phyloP scores from a whole-genome alignment of 805 yeast species.

The Candida koratica region DNA sequence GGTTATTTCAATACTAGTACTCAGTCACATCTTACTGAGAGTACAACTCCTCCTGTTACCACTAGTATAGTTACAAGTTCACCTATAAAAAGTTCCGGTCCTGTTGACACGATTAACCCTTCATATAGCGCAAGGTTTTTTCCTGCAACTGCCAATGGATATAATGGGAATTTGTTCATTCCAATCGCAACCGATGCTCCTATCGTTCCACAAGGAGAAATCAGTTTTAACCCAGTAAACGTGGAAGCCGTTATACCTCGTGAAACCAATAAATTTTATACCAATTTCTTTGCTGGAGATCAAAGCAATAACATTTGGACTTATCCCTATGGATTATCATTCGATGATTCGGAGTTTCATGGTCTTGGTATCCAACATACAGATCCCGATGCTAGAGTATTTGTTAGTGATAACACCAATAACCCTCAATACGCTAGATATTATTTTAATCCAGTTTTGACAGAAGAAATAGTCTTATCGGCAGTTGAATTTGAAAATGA shows the following conservation, averaged over 20 bases:
- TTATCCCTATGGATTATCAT: constrained; percentile 63
- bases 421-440: constrained; percentile 36
- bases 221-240: constrained; percentile 46
- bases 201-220: constrained; percentile 40
- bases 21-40: neutral
- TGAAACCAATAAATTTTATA: constrained; percentile 74
- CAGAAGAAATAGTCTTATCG: constrained; percentile 52
- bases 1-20: constrained; percentile 5
- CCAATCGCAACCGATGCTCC: constrained; percentile 35
- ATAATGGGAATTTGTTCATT: constrained; percentile 43
- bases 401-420: constrained; percentile 42
- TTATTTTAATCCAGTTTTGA: constrained; percentile 52
- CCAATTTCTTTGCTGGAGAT: constrained; percentile 53
- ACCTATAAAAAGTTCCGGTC: neutral
- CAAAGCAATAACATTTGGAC: constrained; percentile 54
- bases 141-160: constrained; percentile 11
- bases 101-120: neutral
- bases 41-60: no score
- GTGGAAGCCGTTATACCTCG: constrained; percentile 41
- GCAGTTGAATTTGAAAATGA: constrained; percentile 26
- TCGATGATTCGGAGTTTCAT: constrained; percentile 38
- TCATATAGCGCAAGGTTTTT: constrained; percentile 2
- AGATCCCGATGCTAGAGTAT: constrained; percentile 36
- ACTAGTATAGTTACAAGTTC: neutral
- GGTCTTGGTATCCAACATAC: constrained; percentile 65